A percentile compares a stretch with the other conserved stretches of the same genome.
Conservation (phyloP, 1,284 basidiomycete species). For the Ceratobasidium sp. region DNA sequence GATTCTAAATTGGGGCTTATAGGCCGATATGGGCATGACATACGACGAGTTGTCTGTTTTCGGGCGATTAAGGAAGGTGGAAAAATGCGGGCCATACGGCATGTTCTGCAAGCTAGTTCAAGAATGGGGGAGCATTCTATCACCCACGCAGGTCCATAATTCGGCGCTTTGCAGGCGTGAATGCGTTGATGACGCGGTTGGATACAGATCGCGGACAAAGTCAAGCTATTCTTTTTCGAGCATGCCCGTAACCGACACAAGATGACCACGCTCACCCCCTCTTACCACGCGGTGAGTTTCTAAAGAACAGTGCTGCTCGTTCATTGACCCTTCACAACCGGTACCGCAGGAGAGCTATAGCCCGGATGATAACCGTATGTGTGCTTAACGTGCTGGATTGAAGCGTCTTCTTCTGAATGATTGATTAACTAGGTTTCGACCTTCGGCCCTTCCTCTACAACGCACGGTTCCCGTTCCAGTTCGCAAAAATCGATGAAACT, state of each 20-base stretch:
- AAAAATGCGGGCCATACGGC: constrained; percentile 96
- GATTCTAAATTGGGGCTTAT: constrained; percentile 17
- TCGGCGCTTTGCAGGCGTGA: constrained; percentile 14
- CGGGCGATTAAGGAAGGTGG: constrained; percentile 91
- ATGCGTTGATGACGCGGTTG: constrained; percentile 16
- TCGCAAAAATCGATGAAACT: constrained; percentile 88
- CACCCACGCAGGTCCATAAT: constrained; percentile 65
- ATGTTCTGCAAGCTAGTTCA: constrained; percentile 94
- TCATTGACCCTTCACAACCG: constrained; percentile 37
- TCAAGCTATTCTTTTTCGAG: constrained; percentile 97
- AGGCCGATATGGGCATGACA: constrained; percentile 99
- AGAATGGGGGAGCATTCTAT: constrained; percentile 79
- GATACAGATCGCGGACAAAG: constrained; percentile 86
- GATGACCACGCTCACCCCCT: constrained; percentile 98
- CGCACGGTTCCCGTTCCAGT: constrained; percentile 94
- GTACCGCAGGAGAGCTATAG: constrained; percentile 83
- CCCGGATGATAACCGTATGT: constrained; percentile 92
- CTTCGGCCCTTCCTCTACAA: constrained; percentile 96
- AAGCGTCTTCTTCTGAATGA: neutral
- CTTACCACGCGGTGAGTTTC: constrained; percentile 86
- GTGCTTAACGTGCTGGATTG: neutral
- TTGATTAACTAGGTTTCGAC: constrained; percentile 76
- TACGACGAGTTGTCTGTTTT: constrained; percentile 96
- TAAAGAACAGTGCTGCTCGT: constrained; percentile 19
- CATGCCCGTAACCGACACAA: constrained; percentile 97